Evolutionary conservation across 192 early-diverging fungal species (phyloP), one percentile per base, ranked within the genome.

Genomic region (Geranomyces michiganensis): DNA sequence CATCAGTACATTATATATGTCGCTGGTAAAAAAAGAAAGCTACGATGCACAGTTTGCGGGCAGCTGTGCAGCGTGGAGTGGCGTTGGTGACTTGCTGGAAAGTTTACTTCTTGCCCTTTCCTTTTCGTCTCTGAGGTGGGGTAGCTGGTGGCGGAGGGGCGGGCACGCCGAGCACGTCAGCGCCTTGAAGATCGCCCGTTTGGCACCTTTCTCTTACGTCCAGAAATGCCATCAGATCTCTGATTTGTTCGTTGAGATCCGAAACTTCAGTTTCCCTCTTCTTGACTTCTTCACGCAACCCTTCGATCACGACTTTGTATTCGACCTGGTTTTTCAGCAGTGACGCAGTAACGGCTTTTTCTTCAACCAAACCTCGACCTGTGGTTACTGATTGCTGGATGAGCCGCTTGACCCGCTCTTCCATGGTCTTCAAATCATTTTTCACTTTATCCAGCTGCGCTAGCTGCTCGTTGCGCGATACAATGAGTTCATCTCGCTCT

Each of bases 201-300:
- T 53, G 51, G 17, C 51, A 53, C 51, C 24, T 4, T 15, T 53
- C 77, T 65, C 90, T 88, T 17, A 91, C 89, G 22, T 93, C 87
- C 32, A 99, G 74, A 72, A 90, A 96, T 63, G 92, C 89, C 89
- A 94, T 92, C 73, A 99, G 76, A 72, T 99, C 95, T n/a, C 89
- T 77, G 6, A 97, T 86, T 82, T 97, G 93, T 47, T 96, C 95
- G 67, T 84, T 82, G 67, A 95, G 68, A 26, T 95, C 93, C 21
- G 69, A 73, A 21, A 93, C 82, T 48, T 81, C 81, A 0, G 75
- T 67, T 29, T 89, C 87, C 58, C 91, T 88, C 15, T 76, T 77
- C 22, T 80, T 76, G 2, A 94, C 74, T 45, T 75, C 75, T 0
- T 76, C 66, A 24, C 91, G 87, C 36, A 86, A 81, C n/a, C 66